phyloP scores from a whole-genome alignment of 805 yeast species.

The Ogataea nonfermentans region DNA sequence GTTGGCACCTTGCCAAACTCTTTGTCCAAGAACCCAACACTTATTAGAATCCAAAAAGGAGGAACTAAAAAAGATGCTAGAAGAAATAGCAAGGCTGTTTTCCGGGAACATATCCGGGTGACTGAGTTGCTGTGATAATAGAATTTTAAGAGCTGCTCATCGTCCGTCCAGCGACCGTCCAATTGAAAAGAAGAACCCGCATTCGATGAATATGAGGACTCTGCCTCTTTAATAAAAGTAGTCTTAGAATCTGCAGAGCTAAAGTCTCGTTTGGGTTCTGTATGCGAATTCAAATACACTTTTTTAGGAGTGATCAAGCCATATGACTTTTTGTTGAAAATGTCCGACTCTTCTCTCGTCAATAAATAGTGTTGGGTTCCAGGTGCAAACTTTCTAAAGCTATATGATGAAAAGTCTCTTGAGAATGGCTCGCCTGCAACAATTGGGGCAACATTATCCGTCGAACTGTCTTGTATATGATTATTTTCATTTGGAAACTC shows the following conservation, averaged over 20 bases:
- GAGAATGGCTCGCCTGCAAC: neutral
- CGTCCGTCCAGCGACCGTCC: constrained; percentile 8
- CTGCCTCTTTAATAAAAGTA: constrained; percentile 3
- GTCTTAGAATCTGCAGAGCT: constrained; percentile 17
- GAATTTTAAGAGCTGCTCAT: neutral
- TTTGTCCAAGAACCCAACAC: constrained; percentile 28
- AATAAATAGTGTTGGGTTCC: constrained; percentile 19
- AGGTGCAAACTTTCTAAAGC: constrained; percentile 19
- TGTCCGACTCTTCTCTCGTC: constrained; percentile 10
- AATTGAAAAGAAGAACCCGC: constrained; percentile 8
- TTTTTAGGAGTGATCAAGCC: constrained; percentile 9
- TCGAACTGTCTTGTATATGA: too few species aligned
- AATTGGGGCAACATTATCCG: too few species aligned
- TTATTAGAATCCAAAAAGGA: constrained; percentile 31
- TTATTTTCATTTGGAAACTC: neutral
- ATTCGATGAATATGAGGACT: constrained; percentile 4
- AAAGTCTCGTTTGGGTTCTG: constrained; percentile 8
- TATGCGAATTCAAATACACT: constrained; percentile 7
- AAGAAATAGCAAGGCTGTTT: constrained; percentile 20
- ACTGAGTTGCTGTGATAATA: constrained; percentile 6
- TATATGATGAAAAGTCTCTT: constrained; percentile 9
- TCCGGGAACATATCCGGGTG: constrained; percentile 12
- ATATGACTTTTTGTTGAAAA: constrained; percentile 2
- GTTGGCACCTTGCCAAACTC: constrained; percentile 26
- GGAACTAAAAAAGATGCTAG: constrained; percentile 27